Evolutionary conservation across 208 protist genomes (phyloP).

Genomic region (Acanthamoeba healyi): DNA sequence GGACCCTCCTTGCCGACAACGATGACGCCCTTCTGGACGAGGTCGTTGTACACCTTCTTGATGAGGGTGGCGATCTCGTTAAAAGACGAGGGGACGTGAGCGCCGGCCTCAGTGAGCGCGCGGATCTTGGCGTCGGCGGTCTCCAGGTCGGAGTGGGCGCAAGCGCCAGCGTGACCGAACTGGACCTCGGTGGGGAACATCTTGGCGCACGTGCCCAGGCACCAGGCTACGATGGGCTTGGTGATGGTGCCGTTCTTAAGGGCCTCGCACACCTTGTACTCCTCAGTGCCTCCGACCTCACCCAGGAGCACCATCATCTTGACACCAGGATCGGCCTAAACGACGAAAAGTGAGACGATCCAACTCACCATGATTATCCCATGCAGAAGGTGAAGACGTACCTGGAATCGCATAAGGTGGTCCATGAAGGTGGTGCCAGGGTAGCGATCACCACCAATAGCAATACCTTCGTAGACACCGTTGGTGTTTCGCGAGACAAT

Average conservation of each 20-base stretch:
- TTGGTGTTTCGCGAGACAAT: slow-evolving; percentile 90
- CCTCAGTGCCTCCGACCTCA: slow-evolving; percentile 90
- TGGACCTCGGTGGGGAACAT: slow-evolving; percentile 90
- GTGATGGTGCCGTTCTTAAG: slow-evolving; percentile 89
- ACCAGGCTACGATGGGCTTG: slow-evolving; percentile 93
- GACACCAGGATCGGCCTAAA: slow-evolving; percentile 81
- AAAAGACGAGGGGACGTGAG: slow-evolving; percentile 89
- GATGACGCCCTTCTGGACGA: slow-evolving; percentile 81
- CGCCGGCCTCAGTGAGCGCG: slow-evolving; percentile 88
- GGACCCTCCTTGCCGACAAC: slow-evolving; percentile 77
- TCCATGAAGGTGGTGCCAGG: slow-evolving; percentile 92
- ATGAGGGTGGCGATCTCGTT: slow-evolving; percentile 88
- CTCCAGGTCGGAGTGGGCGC: slow-evolving; percentile 83
- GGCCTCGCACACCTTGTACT: slow-evolving; percentile 89
- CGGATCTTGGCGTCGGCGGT: slow-evolving; percentile 91
- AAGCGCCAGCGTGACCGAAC: slow-evolving; percentile 92
- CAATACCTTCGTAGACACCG: slow-evolving; percentile 92
- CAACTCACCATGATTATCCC: too few species aligned
- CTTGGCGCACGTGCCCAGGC: slow-evolving; percentile 91
- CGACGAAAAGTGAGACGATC: too few species aligned
- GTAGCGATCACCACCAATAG: slow-evolving; percentile 93
- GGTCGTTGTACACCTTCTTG: slow-evolving; percentile 79
- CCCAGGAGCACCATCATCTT: slow-evolving; percentile 94
- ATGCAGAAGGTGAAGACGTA: neutral
- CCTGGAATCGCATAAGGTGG: slow-evolving; percentile 90